Percentiles rank a stretch among this genome's conserved stretches.
Evolutionary conservation across 305 asterid genomes (phyloP).

Genomic region (Fraxinus xanthoxyloides): DNA sequence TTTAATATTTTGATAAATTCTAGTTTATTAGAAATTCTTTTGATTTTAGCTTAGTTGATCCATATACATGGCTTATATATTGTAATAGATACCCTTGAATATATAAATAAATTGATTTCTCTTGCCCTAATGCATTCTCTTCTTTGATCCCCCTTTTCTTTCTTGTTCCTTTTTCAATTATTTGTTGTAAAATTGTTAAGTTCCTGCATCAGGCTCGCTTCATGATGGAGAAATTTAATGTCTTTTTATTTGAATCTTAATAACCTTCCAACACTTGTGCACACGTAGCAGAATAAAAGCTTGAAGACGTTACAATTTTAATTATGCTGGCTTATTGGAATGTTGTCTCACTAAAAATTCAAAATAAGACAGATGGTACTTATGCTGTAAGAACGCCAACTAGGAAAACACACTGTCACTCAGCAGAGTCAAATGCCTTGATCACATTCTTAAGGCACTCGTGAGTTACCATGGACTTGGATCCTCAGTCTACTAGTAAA

Average conservation of each 20-base stretch:
- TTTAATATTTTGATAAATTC: neutral
- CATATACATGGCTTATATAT: neutral
- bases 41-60: neutral
- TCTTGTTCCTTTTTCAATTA: neutral
- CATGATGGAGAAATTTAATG: neutral
- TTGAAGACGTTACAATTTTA: neutral
- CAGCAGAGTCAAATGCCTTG: neutral
- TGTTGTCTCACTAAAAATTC: neutral
- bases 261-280: neutral
- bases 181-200: neutral
- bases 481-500: neutral
- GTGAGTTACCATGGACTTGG: neutral
- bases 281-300: neutral
- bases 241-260: neutral
- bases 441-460: neutral
- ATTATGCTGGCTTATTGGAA: neutral
- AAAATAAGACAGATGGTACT: neutral
- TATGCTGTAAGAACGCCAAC: neutral
- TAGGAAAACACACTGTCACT: neutral
- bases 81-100: neutral
- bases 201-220: neutral
- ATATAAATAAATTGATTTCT: no score
- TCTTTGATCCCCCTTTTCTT: neutral
- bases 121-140: neutral
- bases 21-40: neutral